Evolutionary conservation across 2,329 filamentous ascomycete species (phyloP), one percentile per base, ranked within the genome.

Genomic region (Colletotrichum sansevieriae): DNA sequence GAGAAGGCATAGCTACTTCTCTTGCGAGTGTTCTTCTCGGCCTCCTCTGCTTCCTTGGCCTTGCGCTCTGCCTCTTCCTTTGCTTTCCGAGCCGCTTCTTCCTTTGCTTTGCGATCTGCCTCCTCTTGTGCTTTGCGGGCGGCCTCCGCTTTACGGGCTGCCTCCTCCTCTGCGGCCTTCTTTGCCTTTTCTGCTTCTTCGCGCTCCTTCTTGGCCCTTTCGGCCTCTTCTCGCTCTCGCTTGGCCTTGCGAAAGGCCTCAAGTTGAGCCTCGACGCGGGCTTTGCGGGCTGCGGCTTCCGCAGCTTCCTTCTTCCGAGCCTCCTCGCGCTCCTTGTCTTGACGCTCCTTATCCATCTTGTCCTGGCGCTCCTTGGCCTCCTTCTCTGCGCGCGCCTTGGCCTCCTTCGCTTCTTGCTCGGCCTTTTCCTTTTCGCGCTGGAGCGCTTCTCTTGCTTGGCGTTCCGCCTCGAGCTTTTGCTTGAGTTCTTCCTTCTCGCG

Each of bases 1-100:
- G 86, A 88, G 78, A 83, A 91, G 65, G 89, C 88, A 74, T 91
- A 91, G n/a, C 84, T 83, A 72, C 82, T 84, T 46, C 82, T 79
- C 70, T 83, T 82, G 70, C 85, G 82, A 51, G 73, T 65, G 55
- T 76, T 74, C 54, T 74, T 76, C 37, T 61, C 67, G 58, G 75
- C 68, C 70, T 73, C 70, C 71, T 76, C 73, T 39, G 74, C 71
- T 22, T 74, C 76, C 39, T 78, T 80, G 74, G 75, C 74, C 72
- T 77, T 75, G 69, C 72, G 78, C 61, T 74, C 74, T 51, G 77
- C 75, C 54, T 78, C 68, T n/a, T 75, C 74, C 71, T 77, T 75
- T 68, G 75, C 74, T 71, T 77, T 75, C 68, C 72, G 78, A 63
- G 74, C 74, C 12, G 74, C 52, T 74, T 74, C 74, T 81, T 75